phyloP scores from a whole-genome alignment of 352 stramenopile genomes.

The Pilasporangium apinafurcum region DNA sequence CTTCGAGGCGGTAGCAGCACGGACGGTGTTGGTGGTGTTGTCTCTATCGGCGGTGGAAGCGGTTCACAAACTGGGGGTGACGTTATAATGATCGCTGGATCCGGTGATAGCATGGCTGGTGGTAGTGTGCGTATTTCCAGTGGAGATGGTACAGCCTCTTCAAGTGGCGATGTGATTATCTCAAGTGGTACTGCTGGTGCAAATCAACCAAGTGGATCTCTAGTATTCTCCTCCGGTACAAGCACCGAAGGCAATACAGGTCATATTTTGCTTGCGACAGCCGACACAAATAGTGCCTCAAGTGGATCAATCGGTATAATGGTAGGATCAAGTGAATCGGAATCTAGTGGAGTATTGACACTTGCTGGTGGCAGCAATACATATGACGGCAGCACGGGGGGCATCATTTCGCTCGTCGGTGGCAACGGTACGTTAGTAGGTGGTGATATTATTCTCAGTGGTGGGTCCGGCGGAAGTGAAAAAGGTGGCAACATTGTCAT shows the following conservation, averaged over 20 bases:
- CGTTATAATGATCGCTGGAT: conserved; percentile 9
- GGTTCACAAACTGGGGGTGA: conserved; percentile 7
- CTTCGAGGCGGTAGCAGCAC: background rate
- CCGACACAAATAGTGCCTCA: conserved; percentile 5
- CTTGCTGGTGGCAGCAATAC: conserved; percentile 11
- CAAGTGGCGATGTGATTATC: conserved; percentile 5
- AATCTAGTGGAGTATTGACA: conserved; percentile 5
- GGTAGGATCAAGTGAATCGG: conserved; percentile 9
- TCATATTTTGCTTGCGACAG: conserved; percentile 6
- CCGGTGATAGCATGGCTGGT: conserved; percentile 7
- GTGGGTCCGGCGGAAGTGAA: conserved; percentile 6
- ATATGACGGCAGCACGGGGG: conserved; percentile 5
- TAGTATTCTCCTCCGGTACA: conserved; percentile 10
- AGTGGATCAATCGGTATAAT: conserved; percentile 10
- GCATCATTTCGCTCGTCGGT: conserved; percentile 7
- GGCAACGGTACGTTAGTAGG: conserved; percentile 9
- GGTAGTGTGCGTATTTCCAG: conserved; percentile 13
- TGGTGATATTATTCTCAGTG: conserved; percentile 10
- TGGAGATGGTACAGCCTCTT: conserved; percentile 10
- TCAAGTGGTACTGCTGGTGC: conserved; percentile 5
- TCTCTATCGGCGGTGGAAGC: conserved; percentile 8
- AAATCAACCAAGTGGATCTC: conserved; percentile 8
- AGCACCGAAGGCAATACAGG: conserved; percentile 9
- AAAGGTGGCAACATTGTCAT: conserved; percentile 21
- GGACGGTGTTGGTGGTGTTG: conserved; percentile 7